Evolutionary conservation across 1,284 basidiomycete species (phyloP), one percentile per base, ranked within the genome.

Genomic region (Cystobasidium sp.): DNA sequence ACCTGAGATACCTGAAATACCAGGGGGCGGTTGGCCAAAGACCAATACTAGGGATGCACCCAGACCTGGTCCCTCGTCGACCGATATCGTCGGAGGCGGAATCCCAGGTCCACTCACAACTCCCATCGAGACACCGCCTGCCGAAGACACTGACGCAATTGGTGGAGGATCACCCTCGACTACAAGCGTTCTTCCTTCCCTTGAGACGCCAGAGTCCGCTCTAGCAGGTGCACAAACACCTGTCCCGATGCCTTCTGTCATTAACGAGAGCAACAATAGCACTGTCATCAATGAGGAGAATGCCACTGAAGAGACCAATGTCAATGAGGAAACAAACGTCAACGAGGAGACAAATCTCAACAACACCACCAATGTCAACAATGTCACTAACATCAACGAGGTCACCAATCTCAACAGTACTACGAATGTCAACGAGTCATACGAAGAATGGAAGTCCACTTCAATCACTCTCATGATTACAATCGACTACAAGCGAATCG

Each of bases 401-500:
- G 44, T n/a, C n/a, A 52, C 24, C 22, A 51, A 61, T 22, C 39
- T 44, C 4, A 62, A 70, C 69, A 64, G n/a, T 22, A 65, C 9
- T 22, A 51, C 46, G 6, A 66, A 47, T 24, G 9, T 65, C 37
- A 68, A 39, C 55, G 22, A 8, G 7, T 22, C 56, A n/a, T 68
- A 59, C 22, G 18, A 55, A 22, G 63, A 73, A 37, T 73, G 70
- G 70, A 65, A 20, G 8, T 66, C 62, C 5, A 73, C 70, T 39
- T 18, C 31, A 7, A 61, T 73, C 46, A 59, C 41, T n/a, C 52
- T 73, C n/a, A 73, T 73, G 70, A 66, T 61, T 9, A 44, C 59
- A 9, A 12, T 59, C 7, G 52, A 55, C 41, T 41, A 51, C 43
- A 66, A 61, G 39, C 47, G 70, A 16, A 12, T 52, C 7, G 41